A percentile compares a stretch with the other conserved stretches of the same genome.
These are phyloP conservation scores for Elongisporangium senticosum DNA, from an alignment of 352 stramenopile genomes.

Conservation along the genomic window DNA sequence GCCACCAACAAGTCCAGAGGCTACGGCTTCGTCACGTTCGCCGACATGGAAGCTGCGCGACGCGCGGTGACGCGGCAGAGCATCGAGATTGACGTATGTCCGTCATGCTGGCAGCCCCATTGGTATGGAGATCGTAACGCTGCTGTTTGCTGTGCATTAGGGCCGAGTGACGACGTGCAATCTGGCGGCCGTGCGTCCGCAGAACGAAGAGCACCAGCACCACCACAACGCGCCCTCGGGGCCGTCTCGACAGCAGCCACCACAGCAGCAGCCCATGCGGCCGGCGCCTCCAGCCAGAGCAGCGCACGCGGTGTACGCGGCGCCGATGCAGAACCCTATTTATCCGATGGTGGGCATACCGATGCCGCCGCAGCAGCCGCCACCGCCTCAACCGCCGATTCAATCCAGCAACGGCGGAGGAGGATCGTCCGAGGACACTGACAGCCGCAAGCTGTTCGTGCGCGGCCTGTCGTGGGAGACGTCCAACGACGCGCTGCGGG, in stretches of 20 bases:
- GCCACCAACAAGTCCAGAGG: slow-evolving; percentile 50
- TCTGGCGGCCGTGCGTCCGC: slow-evolving; percentile 35
- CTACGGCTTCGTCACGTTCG: slow-evolving; percentile 66
- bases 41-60: slow-evolving; percentile 53
- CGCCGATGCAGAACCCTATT: slow-evolving; percentile 8
- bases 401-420: slow-evolving; percentile 3
- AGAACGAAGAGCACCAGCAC: slow-evolving; percentile 33
- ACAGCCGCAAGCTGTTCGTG: slow-evolving; percentile 62
- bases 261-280: slow-evolving; percentile 9
- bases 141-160: slow-evolving; percentile 8
- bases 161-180: slow-evolving; percentile 44
- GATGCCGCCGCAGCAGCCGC: slow-evolving; percentile 6
- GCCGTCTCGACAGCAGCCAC: slow-evolving; percentile 1
- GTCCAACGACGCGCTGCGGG: slow-evolving; percentile 35
- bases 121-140: not conserved
- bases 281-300: slow-evolving; percentile 3
- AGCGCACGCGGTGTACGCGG: slow-evolving; percentile 35
- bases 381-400: slow-evolving; percentile 4
- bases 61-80: slow-evolving; percentile 38
- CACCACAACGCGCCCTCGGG: slow-evolving; percentile 3
- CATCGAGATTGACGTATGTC: slow-evolving; percentile 53
- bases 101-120: not conserved
- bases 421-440: slow-evolving; percentile 20
- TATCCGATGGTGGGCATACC: slow-evolving; percentile 15
- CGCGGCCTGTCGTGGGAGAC: slow-evolving; percentile 51